Conservation (phyloP, 108 stramenopile genomes). For the Pseudonitzschia multistriata region DNA sequence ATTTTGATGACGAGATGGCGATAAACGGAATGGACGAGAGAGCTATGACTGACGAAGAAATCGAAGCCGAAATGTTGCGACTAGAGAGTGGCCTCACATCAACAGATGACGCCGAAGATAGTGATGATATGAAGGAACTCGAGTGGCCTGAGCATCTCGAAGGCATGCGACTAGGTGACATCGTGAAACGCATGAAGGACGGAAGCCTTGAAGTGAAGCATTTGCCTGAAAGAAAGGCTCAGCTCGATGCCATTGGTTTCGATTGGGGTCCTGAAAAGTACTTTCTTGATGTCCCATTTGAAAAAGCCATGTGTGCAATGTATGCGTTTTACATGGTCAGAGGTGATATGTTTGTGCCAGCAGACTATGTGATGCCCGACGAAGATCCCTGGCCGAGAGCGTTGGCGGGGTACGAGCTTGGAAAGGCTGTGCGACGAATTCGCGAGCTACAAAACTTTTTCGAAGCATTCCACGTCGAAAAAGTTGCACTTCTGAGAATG, state of each 20-base stretch:
- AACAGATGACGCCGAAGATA: conserved; percentile 13
- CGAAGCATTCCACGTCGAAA: conserved; percentile 83
- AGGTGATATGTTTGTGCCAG: conserved; percentile 81
- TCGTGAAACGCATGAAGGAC: conserved; percentile 69
- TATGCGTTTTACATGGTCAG: conserved; percentile 80
- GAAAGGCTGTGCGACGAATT: conserved; percentile 70
- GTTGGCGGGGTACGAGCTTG: conserved; percentile 83
- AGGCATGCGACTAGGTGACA: conserved; percentile 77
- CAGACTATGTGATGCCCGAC: conserved; percentile 85
- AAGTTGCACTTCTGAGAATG: conserved; percentile 73
- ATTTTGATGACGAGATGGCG: conserved; percentile 35
- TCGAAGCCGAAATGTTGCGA: conserved; percentile 38
- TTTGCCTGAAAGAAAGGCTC: conserved; percentile 70
- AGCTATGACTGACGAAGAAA: conserved; percentile 26
- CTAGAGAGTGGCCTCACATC: conserved; percentile 27
- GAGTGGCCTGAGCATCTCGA: conserved; percentile 84
- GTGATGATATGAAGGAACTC: conserved; percentile 4
- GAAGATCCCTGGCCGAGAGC: conserved; percentile 91
- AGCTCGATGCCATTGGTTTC: conserved; percentile 82
- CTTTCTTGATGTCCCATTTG: conserved; percentile 88
- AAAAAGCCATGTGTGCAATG: conserved; percentile 84
- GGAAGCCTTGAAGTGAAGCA: conserved; percentile 90
- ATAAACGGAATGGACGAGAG: conserved; percentile 17
- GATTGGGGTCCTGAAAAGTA: conserved; percentile 86
- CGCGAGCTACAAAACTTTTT: conserved; percentile 82